Conservation (phyloP, 2,329 filamentous ascomycete species). For the Scedosporium apiospermum region DNA sequence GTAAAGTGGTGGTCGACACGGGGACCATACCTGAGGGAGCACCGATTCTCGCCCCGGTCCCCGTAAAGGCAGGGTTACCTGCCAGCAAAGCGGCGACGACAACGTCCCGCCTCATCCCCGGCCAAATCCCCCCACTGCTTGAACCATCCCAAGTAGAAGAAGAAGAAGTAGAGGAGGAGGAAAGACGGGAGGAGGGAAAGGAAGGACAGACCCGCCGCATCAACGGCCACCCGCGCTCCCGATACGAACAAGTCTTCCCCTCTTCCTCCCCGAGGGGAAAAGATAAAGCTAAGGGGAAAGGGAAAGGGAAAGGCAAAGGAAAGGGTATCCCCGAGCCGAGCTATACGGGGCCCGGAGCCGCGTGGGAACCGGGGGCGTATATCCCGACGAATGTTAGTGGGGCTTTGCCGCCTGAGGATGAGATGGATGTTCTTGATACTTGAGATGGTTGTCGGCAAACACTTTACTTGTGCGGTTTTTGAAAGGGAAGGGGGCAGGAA, state of each 20-base stretch:
- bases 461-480: too few species aligned
- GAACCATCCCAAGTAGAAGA: neutral
- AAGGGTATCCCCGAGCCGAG: slow-evolving; percentile 28
- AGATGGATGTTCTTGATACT: slow-evolving; percentile 29
- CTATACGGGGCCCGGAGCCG: slow-evolving; percentile 38
- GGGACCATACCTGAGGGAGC: neutral
- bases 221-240: neutral
- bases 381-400: slow-evolving; percentile 25
- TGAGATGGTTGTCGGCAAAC: slow-evolving; percentile 11
- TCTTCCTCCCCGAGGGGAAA: neutral
- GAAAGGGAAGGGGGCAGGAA: neutral
- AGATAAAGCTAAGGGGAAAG: neutral
- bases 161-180: neutral
- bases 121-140: slow-evolving; percentile 9
- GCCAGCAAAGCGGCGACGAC: neutral
- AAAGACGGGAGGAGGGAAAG: neutral
- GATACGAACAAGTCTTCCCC: neutral
- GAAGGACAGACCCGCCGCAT: neutral
- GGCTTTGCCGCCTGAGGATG: slow-evolving; percentile 28
- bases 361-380: slow-evolving; percentile 43
- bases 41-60: neutral
- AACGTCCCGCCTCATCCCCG: slow-evolving; percentile 12
- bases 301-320: neutral
- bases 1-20: neutral
- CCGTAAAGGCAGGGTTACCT: neutral